Evolutionary conservation across 2,329 filamentous ascomycete genomes (phyloP).

Genomic region (Aspergillus costaricaensis): DNA sequence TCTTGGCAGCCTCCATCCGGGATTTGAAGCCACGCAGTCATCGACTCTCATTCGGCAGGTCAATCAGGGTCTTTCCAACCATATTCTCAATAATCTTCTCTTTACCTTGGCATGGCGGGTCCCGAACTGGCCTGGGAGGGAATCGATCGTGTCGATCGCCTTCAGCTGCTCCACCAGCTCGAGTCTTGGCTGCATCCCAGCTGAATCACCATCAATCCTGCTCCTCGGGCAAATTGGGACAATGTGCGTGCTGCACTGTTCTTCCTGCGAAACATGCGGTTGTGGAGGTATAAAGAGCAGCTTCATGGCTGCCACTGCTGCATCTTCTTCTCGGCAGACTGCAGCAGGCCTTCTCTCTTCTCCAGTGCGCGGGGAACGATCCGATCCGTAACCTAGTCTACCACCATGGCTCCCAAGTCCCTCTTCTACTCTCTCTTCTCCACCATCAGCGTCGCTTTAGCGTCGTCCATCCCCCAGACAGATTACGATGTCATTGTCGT

Average conservation of each 20-base stretch:
- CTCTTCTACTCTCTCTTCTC: constrained; percentile 29
- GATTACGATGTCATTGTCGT: constrained; percentile 60
- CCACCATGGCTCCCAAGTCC: constrained; percentile 20
- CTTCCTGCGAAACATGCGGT: not conserved
- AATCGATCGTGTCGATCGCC: not conserved
- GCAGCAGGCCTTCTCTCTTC: not conserved
- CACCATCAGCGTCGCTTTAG: constrained; percentile 22
- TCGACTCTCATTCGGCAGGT: not conserved
- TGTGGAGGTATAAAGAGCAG: not conserved
- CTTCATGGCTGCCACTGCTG: not conserved
- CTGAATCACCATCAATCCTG: not conserved
- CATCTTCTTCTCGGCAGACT: not conserved
- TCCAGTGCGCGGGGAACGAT: not conserved
- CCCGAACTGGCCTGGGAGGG: not conserved
- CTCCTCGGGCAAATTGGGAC: not conserved
- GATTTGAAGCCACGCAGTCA: not conserved
- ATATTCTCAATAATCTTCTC: not conserved
- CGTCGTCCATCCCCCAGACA: constrained; percentile 29
- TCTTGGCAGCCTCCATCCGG: not conserved
- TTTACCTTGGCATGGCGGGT: not conserved
- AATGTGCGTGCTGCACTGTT: not conserved
- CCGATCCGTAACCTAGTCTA: not conserved
- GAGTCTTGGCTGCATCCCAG: not conserved
- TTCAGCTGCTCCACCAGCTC: not conserved
- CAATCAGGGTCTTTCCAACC: not conserved